Conservation (phyloP, 257 asterid species). For the Nicotiana sylvestris region DNA sequence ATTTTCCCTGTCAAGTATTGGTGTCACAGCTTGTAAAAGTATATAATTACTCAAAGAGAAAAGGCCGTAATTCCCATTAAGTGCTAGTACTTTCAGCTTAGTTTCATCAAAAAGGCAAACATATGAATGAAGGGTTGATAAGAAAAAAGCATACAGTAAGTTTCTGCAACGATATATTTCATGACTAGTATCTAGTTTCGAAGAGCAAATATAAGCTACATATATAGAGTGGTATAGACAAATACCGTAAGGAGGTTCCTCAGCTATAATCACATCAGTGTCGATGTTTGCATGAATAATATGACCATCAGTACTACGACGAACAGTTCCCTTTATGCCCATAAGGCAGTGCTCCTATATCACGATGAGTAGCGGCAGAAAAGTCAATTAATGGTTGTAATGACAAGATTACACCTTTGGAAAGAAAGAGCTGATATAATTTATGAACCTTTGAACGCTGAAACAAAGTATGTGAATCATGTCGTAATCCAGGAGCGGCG, state of each 20-base stretch:
- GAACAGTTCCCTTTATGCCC: conserved; percentile 99
- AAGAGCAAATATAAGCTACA: background rate
- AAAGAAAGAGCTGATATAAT: background rate
- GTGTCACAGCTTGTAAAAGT: too few relatives aligned
- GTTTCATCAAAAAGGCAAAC: background rate
- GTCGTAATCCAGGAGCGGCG: conserved; percentile 96
- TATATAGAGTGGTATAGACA: background rate
- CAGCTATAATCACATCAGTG: conserved; percentile 97
- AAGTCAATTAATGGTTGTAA: too few relatives aligned
- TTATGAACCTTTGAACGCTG: conserved; percentile 87
- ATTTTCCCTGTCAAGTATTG: too few relatives aligned
- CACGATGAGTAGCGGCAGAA: conserved; percentile 18
- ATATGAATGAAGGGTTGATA: background rate
- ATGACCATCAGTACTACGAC: conserved; percentile 99
- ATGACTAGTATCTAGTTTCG: background rate
- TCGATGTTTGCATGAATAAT: conserved; percentile 98
- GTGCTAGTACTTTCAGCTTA: background rate
- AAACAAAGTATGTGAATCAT: conserved; percentile 90
- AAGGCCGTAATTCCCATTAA: too few relatives aligned
- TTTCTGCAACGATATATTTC: background rate
- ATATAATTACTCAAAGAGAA: too few relatives aligned
- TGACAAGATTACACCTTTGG: background rate
- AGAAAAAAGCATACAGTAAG: background rate
- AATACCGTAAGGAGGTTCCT: conserved; percentile 95
- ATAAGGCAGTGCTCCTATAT: conserved; percentile 90